Percentiles rank a stretch among this genome's conserved stretches.
Conservation (phyloP, 345 rosid species). For the Populus tremula region DNA sequence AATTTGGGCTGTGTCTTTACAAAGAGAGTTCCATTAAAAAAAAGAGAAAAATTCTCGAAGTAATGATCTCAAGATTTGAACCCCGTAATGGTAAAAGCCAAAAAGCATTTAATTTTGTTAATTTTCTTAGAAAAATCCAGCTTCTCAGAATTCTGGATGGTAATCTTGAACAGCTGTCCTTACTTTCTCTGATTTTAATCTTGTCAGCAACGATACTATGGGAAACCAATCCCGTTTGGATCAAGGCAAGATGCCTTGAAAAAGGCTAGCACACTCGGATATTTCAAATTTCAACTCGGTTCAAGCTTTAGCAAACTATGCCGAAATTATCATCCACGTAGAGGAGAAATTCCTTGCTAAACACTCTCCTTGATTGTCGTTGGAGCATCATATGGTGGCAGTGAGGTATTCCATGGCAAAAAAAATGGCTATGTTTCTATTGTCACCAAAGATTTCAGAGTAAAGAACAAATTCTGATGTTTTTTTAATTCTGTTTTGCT, state of each 20-base stretch:
- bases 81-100: too few relatives aligned
- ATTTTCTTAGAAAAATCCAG: not conserved
- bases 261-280: not conserved
- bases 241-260: not conserved
- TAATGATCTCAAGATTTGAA: too few relatives aligned
- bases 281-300: conserved; percentile 4
- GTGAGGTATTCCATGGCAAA: not conserved
- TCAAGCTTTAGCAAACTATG: conserved; percentile 12
- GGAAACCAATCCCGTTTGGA: conserved; percentile 12
- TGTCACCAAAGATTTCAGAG: conserved; percentile 27
- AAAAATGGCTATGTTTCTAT: conserved; percentile 16
- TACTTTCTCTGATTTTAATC: not conserved
- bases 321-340: not conserved
- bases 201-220: conserved; percentile 4
- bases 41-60: too few relatives aligned
- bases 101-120: too few relatives aligned
- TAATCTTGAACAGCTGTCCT: not conserved
- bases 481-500: not conserved
- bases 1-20: too few relatives aligned
- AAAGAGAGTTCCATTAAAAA: too few relatives aligned
- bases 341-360: not conserved
- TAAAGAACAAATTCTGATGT: conserved; percentile 1
- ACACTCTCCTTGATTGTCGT: conserved; percentile 1
- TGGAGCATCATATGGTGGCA: conserved; percentile 11
- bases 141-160: not conserved